These are phyloP conservation scores for Torulaspora maleeae DNA, from an alignment of 805 yeast genomes.

Conservation along the genomic window DNA sequence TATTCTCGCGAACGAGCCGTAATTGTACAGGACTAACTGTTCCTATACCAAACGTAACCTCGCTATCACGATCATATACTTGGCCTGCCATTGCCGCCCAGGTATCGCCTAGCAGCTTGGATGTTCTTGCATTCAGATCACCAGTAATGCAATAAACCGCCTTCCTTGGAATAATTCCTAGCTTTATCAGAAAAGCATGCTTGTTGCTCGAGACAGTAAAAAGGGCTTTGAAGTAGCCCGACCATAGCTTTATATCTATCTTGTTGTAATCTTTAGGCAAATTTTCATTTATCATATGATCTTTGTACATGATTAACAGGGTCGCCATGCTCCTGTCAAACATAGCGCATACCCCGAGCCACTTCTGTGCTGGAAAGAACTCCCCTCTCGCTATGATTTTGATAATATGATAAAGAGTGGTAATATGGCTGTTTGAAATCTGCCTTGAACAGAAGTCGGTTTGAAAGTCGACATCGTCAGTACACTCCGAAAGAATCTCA, in stretches of 20 bases:
- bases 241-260: slow-evolving; percentile 53
- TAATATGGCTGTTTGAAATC: slow-evolving; percentile 41
- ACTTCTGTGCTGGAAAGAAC: slow-evolving; percentile 62
- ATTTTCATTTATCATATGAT: slow-evolving; percentile 44
- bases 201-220: slow-evolving; percentile 59
- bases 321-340: slow-evolving; percentile 52
- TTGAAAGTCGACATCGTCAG: slow-evolving; percentile 40
- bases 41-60: slow-evolving; percentile 51
- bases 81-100: slow-evolving; percentile 76
- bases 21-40: slow-evolving; percentile 69
- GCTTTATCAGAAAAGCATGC: slow-evolving; percentile 63
- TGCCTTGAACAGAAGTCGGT: slow-evolving; percentile 40
- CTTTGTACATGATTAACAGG: slow-evolving; percentile 49
- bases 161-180: slow-evolving; percentile 66
- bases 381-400: slow-evolving; percentile 49
- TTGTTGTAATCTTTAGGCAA: slow-evolving; percentile 39
- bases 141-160: slow-evolving; percentile 63
- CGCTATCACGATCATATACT: slow-evolving; percentile 48
- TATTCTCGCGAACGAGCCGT: slow-evolving; percentile 53
- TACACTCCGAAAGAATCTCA: slow-evolving; percentile 38
- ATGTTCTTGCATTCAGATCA: slow-evolving; percentile 56
- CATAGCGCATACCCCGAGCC: slow-evolving; percentile 65
- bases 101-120: slow-evolving; percentile 49
- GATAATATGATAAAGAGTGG: slow-evolving; percentile 44
- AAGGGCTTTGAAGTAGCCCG: slow-evolving; percentile 54